Evolutionary conservation across 352 stramenopile genomes (phyloP).

Genomic region (Phytophthora megakarya): DNA sequence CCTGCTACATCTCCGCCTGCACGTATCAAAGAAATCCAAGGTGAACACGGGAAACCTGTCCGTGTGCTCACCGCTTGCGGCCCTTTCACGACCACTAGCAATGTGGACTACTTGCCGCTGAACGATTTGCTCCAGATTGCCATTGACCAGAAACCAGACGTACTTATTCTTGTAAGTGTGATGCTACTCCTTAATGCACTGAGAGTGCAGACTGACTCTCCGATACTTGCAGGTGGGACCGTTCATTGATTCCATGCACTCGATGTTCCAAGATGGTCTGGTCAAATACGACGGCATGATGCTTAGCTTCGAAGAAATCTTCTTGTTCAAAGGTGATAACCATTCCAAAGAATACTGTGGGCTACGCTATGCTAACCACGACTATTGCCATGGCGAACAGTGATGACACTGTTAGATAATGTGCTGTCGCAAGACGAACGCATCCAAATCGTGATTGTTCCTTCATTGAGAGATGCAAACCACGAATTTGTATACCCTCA

Average conservation of each 20-base stretch:
- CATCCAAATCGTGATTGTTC: constrained; percentile 93
- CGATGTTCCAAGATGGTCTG: constrained; percentile 85
- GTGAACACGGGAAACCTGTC: constrained; percentile 47
- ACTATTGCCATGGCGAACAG: constrained; percentile 29
- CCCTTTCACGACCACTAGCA: constrained; percentile 95
- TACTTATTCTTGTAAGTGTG: constrained; percentile 90
- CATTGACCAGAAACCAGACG: constrained; percentile 89
- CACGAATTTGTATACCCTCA: constrained; percentile 96
- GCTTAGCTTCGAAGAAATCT: constrained; percentile 85
- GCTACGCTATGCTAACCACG: background rate
- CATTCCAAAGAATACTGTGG: background rate
- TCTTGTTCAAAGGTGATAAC: constrained; percentile 78
- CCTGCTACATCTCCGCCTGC: constrained; percentile 49
- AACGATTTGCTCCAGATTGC: constrained; percentile 91
- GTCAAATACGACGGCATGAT: constrained; percentile 83
- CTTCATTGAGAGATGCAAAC: constrained; percentile 95
- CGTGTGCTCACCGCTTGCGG: constrained; percentile 91
- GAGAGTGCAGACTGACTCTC: background rate
- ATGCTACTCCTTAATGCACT: background rate
- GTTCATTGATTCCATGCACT: constrained; percentile 96
- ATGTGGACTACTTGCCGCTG: constrained; percentile 95
- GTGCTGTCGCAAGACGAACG: constrained; percentile 52
- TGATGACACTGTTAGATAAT: constrained; percentile 78
- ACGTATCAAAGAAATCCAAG: constrained; percentile 55
- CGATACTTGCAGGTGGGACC: constrained; percentile 79